Conservation (phyloP, 1,139 yeast genomes). For the Candida sp. region DNA sequence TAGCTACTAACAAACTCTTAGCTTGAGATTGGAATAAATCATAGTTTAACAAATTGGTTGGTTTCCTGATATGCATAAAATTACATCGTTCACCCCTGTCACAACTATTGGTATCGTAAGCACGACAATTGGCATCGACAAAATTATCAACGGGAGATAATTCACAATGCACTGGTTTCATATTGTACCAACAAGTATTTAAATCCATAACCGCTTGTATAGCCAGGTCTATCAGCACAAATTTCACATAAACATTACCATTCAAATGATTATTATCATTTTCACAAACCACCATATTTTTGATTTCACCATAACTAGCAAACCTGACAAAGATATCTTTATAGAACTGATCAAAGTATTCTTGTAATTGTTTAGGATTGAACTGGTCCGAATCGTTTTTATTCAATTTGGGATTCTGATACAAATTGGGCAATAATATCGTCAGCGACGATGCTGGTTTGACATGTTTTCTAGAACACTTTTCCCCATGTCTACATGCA, state of each 20-base stretch:
- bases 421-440: slow-evolving; percentile 64
- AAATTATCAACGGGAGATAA: slow-evolving; percentile 73
- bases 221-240: slow-evolving; percentile 55
- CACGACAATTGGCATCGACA: slow-evolving; percentile 71
- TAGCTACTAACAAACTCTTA: slow-evolving; percentile 19
- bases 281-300: slow-evolving; percentile 72
- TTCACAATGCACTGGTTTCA: slow-evolving; percentile 78
- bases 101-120: slow-evolving; percentile 62
- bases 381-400: slow-evolving; percentile 26
- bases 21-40: slow-evolving; percentile 38
- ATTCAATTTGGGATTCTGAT: slow-evolving; percentile 57
- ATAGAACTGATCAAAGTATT: slow-evolving; percentile 61
- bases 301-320: slow-evolving; percentile 61
- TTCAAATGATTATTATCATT: slow-evolving; percentile 75
- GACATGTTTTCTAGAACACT: slow-evolving; percentile 75
- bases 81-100: slow-evolving; percentile 81
- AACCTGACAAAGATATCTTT: slow-evolving; percentile 73
- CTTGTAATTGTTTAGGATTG: slow-evolving; percentile 41
- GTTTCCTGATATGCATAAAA: slow-evolving; percentile 75
- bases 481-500: slow-evolving; percentile 92
- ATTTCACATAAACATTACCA: slow-evolving; percentile 81
- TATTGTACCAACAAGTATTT: slow-evolving; percentile 80
- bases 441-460: slow-evolving; percentile 70
- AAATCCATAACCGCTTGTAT: slow-evolving; percentile 54
- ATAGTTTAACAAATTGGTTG: slow-evolving; percentile 40